These are phyloP conservation scores for Phytophthora chlamydospora DNA, from an alignment of 352 stramenopile species.

Conservation along the genomic window DNA sequence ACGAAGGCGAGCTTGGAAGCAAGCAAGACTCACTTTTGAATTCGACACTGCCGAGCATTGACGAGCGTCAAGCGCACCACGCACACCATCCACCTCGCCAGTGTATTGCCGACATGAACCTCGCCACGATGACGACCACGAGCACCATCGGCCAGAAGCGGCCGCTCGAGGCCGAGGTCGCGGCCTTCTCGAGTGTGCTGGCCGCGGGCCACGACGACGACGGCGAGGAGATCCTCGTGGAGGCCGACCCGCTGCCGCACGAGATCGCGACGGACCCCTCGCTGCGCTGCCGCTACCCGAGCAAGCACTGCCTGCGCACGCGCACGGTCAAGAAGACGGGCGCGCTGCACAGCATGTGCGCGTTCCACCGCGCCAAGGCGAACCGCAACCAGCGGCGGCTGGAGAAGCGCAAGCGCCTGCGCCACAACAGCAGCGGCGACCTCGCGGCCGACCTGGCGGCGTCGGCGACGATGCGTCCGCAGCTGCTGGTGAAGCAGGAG, in stretches of 20 bases:
- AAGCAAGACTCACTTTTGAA: slow-evolving; percentile 24
- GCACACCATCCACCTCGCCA: background rate
- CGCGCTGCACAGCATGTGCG: slow-evolving; percentile 63
- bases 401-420: slow-evolving; percentile 48
- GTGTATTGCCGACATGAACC: background rate
- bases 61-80: slow-evolving; percentile 1
- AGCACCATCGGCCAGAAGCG: slow-evolving; percentile 24
- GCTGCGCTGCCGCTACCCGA: slow-evolving; percentile 58
- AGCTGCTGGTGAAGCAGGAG: slow-evolving; percentile 13
- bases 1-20: too few species aligned
- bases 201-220: slow-evolving; percentile 31
- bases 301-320: slow-evolving; percentile 55
- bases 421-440: slow-evolving; percentile 15
- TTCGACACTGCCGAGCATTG: slow-evolving; percentile 19
- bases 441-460: background rate
- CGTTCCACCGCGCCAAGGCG: slow-evolving; percentile 61
- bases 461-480: background rate
- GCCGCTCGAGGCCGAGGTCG: background rate
- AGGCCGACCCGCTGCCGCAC: slow-evolving; percentile 43
- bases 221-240: slow-evolving; percentile 40
- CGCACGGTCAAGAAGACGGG: slow-evolving; percentile 70
- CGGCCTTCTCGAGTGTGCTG: slow-evolving; percentile 1
- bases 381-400: slow-evolving; percentile 63
- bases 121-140: background rate
- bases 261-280: slow-evolving; percentile 43